Base-by-base conservation (phyloP, 345 rosid genomes). In the Cardiospermum halicacabum region DNA sequence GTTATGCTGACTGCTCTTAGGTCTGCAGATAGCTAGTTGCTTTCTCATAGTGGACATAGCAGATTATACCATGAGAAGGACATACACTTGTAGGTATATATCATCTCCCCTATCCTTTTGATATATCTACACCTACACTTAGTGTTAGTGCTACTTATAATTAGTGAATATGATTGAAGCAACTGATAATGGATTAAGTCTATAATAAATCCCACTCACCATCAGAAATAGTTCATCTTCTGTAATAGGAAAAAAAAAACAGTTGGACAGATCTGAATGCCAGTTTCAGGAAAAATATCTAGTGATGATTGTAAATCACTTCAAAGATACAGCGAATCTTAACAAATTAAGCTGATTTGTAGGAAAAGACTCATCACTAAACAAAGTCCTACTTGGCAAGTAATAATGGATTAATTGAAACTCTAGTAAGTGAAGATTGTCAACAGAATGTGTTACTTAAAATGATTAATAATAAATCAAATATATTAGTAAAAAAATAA, bases 131-230 rank as follows among this genome's bases (percentile, higher is more conserved):
- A 40, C 10, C 10, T 40, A 18, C 24, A n/a, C n/a, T n/a, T n/a
- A n/a, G n/a, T n/a, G n/a, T 19, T 19, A 62, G 57, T 49, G 66
- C 66, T 19, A 48, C 62, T 37, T 39, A 13, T 34, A 37, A 25
- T 34, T 59, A 40, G 34, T 58, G 63, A 40, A 21, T 42, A 32
- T 31, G 26, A 62, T 31, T 48, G 16, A 28, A 32, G 24, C 9
- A 22, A 32, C 51, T 62, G 45, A 31, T 48, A 13, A 49, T 62
- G 43, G 21, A 48, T 19, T 32, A 5, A 62, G 45, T 62, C 50
- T 31, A 32, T 22, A n/a, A n/a, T n/a, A n/a, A n/a, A n/a, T n/a
- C n/a, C n/a, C n/a, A n/a, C 66, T 49, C 64, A 60, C 61, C 24
- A 40, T 26, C 3, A 24, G 26, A 11, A 60, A 55, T n/a, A 45